Percentiles rank a stretch among this genome's conserved stretches.
These are phyloP conservation scores for Microascus cirrosus DNA, from an alignment of 2,329 filamentous ascomycete species.

Conservation along the genomic window DNA sequence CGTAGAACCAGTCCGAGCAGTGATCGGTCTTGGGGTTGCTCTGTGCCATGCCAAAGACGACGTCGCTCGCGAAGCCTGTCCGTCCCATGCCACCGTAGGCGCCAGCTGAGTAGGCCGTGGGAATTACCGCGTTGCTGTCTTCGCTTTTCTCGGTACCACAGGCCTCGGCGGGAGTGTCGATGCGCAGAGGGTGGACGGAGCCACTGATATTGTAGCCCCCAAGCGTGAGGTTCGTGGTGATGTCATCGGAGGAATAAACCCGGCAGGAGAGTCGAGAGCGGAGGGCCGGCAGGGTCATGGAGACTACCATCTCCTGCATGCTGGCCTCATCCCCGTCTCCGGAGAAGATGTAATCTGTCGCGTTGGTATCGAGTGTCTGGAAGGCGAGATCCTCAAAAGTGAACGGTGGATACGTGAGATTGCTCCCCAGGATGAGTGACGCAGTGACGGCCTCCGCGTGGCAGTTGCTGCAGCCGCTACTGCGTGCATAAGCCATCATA, in stretches of 20 bases:
- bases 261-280: slow-evolving; percentile 18
- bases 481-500: not conserved
- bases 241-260: slow-evolving; percentile 11
- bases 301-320: slow-evolving; percentile 7
- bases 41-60: not conserved
- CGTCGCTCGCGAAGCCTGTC: not conserved
- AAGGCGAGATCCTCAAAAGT: slow-evolving; percentile 21
- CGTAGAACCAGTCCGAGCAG: slow-evolving; percentile 20
- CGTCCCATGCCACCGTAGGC: not conserved
- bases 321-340: slow-evolving; percentile 7
- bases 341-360: slow-evolving; percentile 3
- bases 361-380: slow-evolving; percentile 11
- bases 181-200: slow-evolving; percentile 10
- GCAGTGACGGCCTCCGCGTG: slow-evolving; percentile 16
- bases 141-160: slow-evolving; percentile 6
- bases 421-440: slow-evolving; percentile 21
- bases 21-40: slow-evolving; percentile 7
- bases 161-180: slow-evolving; percentile 12
- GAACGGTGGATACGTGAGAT: slow-evolving; percentile 21
- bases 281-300: slow-evolving; percentile 17
- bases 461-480: slow-evolving; percentile 10
- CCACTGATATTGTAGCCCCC: slow-evolving; percentile 6
- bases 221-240: slow-evolving; percentile 13
- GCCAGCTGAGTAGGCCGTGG: slow-evolving; percentile 3
- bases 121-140: slow-evolving; percentile 10